phyloP scores from a whole-genome alignment of 768 basidiomycete genomes.

The Tricholoma saponaceum region DNA sequence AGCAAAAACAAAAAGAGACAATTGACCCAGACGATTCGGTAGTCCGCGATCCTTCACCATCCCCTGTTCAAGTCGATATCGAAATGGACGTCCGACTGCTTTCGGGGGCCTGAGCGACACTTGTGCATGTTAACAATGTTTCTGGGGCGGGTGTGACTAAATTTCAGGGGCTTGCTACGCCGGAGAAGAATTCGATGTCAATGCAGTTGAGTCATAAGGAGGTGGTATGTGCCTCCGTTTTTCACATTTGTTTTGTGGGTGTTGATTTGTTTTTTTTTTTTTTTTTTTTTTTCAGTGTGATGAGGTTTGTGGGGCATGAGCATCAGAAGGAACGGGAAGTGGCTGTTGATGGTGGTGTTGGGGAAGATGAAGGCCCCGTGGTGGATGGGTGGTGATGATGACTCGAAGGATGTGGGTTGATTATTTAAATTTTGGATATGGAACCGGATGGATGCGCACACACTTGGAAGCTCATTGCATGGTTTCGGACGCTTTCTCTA shows the following conservation, averaged over 20 bases:
- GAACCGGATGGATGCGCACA: no score
- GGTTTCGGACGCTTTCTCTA: no score
- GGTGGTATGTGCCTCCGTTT: conserved; percentile 57
- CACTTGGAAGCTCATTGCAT: no score
- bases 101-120: conserved; percentile 70
- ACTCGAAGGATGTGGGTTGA: no score
- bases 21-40: no score
- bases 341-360: no score
- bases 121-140: conserved; percentile 38
- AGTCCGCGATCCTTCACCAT: no score
- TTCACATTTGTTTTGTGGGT: background rate
- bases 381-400: background rate
- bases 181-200: conserved; percentile 93
- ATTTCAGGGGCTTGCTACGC: conserved; percentile 76
- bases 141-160: conserved; percentile 44
- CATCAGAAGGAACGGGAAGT: conserved; percentile 18
- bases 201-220: conserved; percentile 91
- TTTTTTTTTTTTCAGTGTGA: conserved; percentile 15
- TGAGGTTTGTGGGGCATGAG: conserved; percentile 35
- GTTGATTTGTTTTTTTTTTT: background rate
- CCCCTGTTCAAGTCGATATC: conserved; percentile 46
- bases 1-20: no score
- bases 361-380: background rate
- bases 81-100: conserved; percentile 63
- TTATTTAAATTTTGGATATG: no score